A percentile compares a stretch with the other conserved stretches of the same genome.
These are phyloP conservation scores for Citrus mangshanensis DNA, from an alignment of 345 rosid species.

Conservation along the genomic window DNA sequence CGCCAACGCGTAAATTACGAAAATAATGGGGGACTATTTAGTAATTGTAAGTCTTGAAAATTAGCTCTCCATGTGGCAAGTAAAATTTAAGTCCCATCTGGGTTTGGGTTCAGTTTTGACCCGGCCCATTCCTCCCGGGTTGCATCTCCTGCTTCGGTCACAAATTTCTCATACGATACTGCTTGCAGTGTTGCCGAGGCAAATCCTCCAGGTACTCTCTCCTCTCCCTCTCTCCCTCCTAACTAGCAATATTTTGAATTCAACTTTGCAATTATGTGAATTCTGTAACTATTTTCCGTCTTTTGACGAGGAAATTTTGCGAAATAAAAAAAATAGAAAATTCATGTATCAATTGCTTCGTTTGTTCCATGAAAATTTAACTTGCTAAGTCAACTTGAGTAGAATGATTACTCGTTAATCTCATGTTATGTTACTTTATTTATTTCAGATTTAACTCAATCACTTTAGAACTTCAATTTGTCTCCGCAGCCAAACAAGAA, in stretches of 20 bases:
- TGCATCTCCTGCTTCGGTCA: background rate
- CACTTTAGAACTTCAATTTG: background rate
- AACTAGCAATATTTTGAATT: background rate
- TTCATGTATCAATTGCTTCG: background rate
- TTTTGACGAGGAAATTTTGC: background rate
- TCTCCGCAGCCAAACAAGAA: background rate
- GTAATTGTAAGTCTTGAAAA: background rate
- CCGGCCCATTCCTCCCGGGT: background rate
- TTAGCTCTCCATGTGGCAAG: background rate
- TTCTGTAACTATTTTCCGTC: background rate
- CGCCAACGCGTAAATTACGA: background rate
- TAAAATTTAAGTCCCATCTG: background rate
- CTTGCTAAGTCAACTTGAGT: background rate
- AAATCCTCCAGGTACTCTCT: background rate
- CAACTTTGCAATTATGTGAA: background rate
- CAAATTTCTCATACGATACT: background rate
- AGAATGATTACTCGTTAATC: background rate
- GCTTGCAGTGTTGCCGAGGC: background rate
- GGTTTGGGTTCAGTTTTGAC: background rate
- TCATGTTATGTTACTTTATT: background rate
- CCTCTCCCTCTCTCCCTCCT: background rate
- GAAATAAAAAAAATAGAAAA: background rate
- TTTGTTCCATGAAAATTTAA: background rate
- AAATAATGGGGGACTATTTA: background rate
- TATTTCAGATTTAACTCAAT: no score